Percentiles rank a stretch among this genome's conserved stretches.
phyloP scores from a whole-genome alignment of 805 yeast genomes.

The Candida koratica region DNA sequence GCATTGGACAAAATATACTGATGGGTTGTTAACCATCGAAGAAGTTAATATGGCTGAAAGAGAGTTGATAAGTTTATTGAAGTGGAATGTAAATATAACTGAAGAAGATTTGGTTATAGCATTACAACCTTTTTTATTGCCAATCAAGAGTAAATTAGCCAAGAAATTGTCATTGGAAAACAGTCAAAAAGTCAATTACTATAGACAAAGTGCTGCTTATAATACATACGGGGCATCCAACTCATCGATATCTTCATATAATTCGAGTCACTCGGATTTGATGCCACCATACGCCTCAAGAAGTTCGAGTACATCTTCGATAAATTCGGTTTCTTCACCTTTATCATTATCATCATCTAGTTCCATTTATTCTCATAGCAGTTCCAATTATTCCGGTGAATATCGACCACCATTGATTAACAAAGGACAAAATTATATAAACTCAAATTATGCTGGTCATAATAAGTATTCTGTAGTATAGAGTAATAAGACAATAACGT shows the following conservation, averaged over 20 bases:
- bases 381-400: conserved; percentile 7
- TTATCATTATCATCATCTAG: conserved; percentile 14
- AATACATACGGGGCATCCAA: conserved; percentile 2
- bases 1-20: conserved; percentile 93
- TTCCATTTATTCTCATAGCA: conserved; percentile 14
- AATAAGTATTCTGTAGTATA: conserved; percentile 7
- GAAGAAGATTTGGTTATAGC: conserved; percentile 67
- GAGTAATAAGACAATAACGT: conserved; percentile 3
- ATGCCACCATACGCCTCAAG: conserved; percentile 9
- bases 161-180: conserved; percentile 25
- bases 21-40: conserved; percentile 67
- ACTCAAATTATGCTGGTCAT: conserved; percentile 7
- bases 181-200: conserved; percentile 26
- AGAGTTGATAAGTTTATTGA: conserved; percentile 74
- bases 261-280: conserved; percentile 1
- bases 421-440: conserved; percentile 7
- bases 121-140: conserved; percentile 69
- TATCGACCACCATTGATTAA: conserved; percentile 13
- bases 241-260: conserved; percentile 3
- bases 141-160: conserved; percentile 56
- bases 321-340: conserved; percentile 13
- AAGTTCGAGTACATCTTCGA: conserved; percentile 11
- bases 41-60: conserved; percentile 92
- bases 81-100: conserved; percentile 77
- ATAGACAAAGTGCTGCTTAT: conserved; percentile 20